These are phyloP conservation scores for Phytophthora capsici DNA, from an alignment of 352 stramenopile species.

Conservation along the genomic window DNA sequence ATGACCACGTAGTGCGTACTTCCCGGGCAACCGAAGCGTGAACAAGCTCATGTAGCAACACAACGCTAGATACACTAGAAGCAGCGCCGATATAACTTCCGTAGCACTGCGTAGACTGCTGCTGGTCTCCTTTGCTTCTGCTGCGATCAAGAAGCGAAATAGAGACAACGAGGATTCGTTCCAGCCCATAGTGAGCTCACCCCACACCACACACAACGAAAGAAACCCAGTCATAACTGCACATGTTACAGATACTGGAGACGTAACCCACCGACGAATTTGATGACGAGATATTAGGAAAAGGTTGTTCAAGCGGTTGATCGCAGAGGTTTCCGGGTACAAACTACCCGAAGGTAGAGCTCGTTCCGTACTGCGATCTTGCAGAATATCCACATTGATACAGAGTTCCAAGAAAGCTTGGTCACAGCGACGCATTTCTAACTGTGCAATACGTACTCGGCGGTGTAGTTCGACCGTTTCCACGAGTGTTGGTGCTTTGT, in stretches of 20 bases:
- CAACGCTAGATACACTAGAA: slow-evolving; percentile 65
- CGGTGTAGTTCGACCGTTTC: slow-evolving; percentile 65
- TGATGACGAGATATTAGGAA: slow-evolving; percentile 17
- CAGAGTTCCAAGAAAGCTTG: slow-evolving; percentile 71
- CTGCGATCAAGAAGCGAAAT: slow-evolving; percentile 35
- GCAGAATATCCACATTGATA: slow-evolving; percentile 47
- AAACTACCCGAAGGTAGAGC: slow-evolving; percentile 43
- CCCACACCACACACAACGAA: slow-evolving; percentile 70
- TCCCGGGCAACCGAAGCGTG: slow-evolving; percentile 56
- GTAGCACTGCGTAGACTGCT: slow-evolving; percentile 30
- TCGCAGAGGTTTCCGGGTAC: slow-evolving; percentile 42
- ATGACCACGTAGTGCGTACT: slow-evolving; percentile 55
- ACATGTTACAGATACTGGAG: slow-evolving; percentile 35
- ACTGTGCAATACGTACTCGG: slow-evolving; percentile 42
- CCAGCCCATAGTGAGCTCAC: slow-evolving; percentile 68
- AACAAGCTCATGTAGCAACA: slow-evolving; percentile 73
- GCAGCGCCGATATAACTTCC: slow-evolving; percentile 48
- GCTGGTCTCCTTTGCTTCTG: slow-evolving; percentile 25
- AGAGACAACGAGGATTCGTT: slow-evolving; percentile 40
- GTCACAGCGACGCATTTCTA: slow-evolving; percentile 56
- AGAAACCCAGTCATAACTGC: slow-evolving; percentile 36
- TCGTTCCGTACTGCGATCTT: slow-evolving; percentile 26
- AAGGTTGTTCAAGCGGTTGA: slow-evolving; percentile 45
- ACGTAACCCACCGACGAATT: slow-evolving; percentile 35
- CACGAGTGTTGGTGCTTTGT: slow-evolving; percentile 42